Base-by-base conservation (phyloP, 2,329 filamentous ascomycete genomes). In the Phyllosticta citriasiana region DNA sequence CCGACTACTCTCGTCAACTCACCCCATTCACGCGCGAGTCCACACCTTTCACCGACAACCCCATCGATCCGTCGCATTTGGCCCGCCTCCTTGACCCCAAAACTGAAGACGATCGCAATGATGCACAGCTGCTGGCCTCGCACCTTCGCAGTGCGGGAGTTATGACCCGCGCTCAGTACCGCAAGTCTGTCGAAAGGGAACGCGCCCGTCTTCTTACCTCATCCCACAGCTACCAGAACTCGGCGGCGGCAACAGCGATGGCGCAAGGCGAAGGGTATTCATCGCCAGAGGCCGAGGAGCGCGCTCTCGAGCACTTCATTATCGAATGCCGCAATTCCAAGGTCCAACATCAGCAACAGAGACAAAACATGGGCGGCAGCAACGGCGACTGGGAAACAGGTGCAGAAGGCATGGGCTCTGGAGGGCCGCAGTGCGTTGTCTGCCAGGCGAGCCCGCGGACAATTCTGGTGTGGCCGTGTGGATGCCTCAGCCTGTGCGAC, bases 381-480 rank as follows among this genome's bases (percentile, higher is more conserved):
- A 62, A 66, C 1, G 51, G 35, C 6, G 69, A 69, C 57, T 92
- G 88, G 88, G 82, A 85, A 53, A 80, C 82, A 1, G 88, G 88
- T n/a, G 88, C 85, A 0, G 84, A 84, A 4, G 88, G 88, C 0
- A 83, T 92, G 70, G 89, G 88, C 1, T 83, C 86, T 30, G 84
- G 81, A 51, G 87, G 90, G 0, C 91, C 91, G 2, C 88, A 89
- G 66, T 99, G 94, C 69, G 94, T 97, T 0, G 90, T 99, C 4
- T 99, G 94, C 71, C 93, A 97, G 72, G 85, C 85, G 60, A 82
- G 84, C n/a, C 86, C 91, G 2, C 82, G 94, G 19, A 95, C 89
- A 7, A 88, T 97, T 63, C 88, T 99, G 60, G 88, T 96, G 1
- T 97, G 94, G 94, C 94, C 94, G 0, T 99, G 94, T 72, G 88